Base-by-base conservation (phyloP, 1,284 basidiomycete genomes). In the Fomitopsis palustris region DNA sequence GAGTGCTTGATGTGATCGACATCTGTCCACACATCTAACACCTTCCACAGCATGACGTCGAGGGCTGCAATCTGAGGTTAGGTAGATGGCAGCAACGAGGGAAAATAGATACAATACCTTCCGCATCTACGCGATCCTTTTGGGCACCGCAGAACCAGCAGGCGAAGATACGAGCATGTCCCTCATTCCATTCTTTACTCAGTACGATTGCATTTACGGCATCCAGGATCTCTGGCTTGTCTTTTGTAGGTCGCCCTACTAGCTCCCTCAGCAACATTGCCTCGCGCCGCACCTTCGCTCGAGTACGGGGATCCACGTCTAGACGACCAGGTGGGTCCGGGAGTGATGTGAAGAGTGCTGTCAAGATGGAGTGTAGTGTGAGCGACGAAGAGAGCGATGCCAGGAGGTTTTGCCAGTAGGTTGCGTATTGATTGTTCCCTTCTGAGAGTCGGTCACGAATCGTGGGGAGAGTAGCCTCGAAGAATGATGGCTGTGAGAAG, bases 1-100 rank as follows among this genome's bases (percentile, higher is more conserved):
- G 90, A 90, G 69, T 90, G 86, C 59, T 82, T 87, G 65, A 92
- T 77, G 65, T 92, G 87, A 25, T 87, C 85, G 6, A 83, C 71
- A 17, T 82, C 78, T 10, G 85, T 77, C 90, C 90, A 93, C 8
- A 78, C 65, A n/a, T 84, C 81, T 4, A 87, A 65, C 1, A 83
- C 71, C 53, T 73, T 75, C 38, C 76, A 69, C 29, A 86, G 71
- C 53, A 92, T 75, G 0, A 69, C 65, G 10, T 78, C 74, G 14
- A 87, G 73, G 12, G 75, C 86, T 88, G 31, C 5, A 31, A 21
- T 25, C 39, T 21, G 49, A 25, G 23, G 21, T 53, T 10, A 56
- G 37, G 7, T 25, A 16, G n/a, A 19, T 10, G 14, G 9, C 19
- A 60, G 21, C 60, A 59, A 25, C 2, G 31, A 41, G 59, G 56